Base-by-base conservation (phyloP, 805 yeast genomes). In the Lipomyces oligophaga region DNA sequence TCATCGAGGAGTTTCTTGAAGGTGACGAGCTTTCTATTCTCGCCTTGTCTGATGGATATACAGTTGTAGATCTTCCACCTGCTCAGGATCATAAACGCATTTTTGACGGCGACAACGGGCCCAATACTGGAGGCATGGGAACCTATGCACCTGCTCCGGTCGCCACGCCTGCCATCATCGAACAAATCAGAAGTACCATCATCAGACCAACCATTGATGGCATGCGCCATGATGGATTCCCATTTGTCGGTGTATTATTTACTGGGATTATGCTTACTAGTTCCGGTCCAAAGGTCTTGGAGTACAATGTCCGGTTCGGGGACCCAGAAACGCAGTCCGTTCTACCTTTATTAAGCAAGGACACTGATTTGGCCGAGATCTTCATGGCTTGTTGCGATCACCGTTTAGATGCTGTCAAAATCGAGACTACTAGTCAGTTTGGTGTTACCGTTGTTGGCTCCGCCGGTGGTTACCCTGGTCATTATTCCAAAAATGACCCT, bases 101-200 rank as follows among this genome's bases (percentile, higher is more conserved):
- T 58, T 95, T 95, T 45, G 86, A 94, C 61, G 89, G 89, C 51
- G 99, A 93, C 66, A 72, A 80, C 32, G 99, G 99, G 21, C 75
- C 90, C 54, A 93, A 93, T 71, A 93, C 99, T 31, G 99, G 99
- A 58, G 99, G 99, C 55, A 93, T 93, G 99, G 99, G 99, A 55
- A 95, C 97, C 5, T 93, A 93, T 63, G 93, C 97, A 5, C 99
- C 99, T 26, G 95, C 97, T 8, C 98, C 98, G 46, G 74, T 87
- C 54, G 97, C 94, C 16, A 86, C 97, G 16, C 80, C 86, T 1
- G 73, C 76, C 20, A 65, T 93, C 30, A 67, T 89, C 60, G 70
- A 74, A 52, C 73, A 80, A 66, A 88, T 93, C 63, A 80, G 88
- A 62, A 70, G 73, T 38, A 72, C 76, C n/a, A 76, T 94, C 60